Base-by-base conservation (phyloP, 2,329 filamentous ascomycete species). In the Ophiostoma populinum region DNA sequence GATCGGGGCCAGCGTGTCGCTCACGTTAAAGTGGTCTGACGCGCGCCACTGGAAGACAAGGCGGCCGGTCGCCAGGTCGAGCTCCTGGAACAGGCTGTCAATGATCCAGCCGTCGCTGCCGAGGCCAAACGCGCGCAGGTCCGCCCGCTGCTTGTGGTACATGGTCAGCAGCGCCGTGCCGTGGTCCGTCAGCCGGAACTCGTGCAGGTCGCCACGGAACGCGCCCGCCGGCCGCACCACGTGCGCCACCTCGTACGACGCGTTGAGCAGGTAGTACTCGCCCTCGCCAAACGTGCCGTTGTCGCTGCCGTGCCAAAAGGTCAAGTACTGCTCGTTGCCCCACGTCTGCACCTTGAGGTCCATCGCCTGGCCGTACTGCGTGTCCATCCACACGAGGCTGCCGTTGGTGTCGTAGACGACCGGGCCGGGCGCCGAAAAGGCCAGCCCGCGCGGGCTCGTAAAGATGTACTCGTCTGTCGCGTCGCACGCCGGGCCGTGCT, bases 401-500 rank as follows among this genome's bases (percentile, higher is more conserved):
- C 67, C 66, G 27, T 65, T 50, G 42, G 67, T 57, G 9, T 59
- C 56, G 43, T 69, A 63, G 43, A 71, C 70, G 45, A 70, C 70
- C 2, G 65, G 61, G 0, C 55, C 64, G 3, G 64, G 55, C 46
- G 70, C 65, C 3, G 13, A 13, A 5, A 40, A 28, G 24, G 38
- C 35, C n/a, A 38, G 37, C 8, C 43, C 44, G 17, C 44, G 45
- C 3, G 47, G 46, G 18, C 42, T 44, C 4, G 46, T 22, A 29
- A 49, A 49, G 7, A 45, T 37, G 36, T 47, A 47, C 8, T 16
- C 21, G 11, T 36, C 22, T 4, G 16, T 10, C 7, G 12, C 6
- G 12, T 13, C 20, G 16, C 38, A 40, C 13, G 29, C 32, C 17
- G 16, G 8, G 18, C 38, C 35, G 5, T 24, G 11, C 28, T 38